Base-by-base conservation (phyloP, 1,139 yeast species). In the Pichia sp. region DNA sequence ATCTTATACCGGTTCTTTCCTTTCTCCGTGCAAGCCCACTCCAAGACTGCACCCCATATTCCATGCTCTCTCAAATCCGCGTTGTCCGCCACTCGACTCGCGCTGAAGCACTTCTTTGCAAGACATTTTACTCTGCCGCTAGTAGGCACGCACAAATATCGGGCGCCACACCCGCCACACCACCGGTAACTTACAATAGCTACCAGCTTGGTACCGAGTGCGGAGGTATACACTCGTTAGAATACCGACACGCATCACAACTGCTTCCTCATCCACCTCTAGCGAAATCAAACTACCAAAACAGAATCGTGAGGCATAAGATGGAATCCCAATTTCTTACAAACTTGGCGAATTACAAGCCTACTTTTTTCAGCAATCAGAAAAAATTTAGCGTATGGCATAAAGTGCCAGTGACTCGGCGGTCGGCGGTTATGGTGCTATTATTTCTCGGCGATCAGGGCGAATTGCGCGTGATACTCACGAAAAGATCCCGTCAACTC, bases 351-450 rank as follows among this genome's bases (percentile, higher is more conserved):
- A 53, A 54, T 23, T 58, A 48, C 34, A 40, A 44, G 22, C 61
- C 45, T 42, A 46, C 33, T 52, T 53, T 40, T 33, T 55, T 47
- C 33, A 32, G 37, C 12, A 39, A 41, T 18, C 47, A 52, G n/a
- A 23, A 44, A 2, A 38, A 33, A 4, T 40, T 47, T 2, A 53
- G 83, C 54, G 60, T 76, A 14, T 79, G 86, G 86, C 69, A 72
- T 51, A 58, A 58, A 23, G 49, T 78, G 10, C 85, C 85, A 1
- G 58, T 67, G 3, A 42, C 65, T n/a, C 59, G 96, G 40, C 64
- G 96, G 33, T 77, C 94, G 1, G 77, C 88, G 1, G 95, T 86
- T 24, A 68, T 85, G 51, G 67, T 85, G 0, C 64, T 84, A 27
- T 65, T 86, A 25, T 82, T 86, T 47, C 60, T 80, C 26, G 93